phyloP scores from a whole-genome alignment of 2,329 filamentous ascomycete species.

The Fonsecaea monophora region DNA sequence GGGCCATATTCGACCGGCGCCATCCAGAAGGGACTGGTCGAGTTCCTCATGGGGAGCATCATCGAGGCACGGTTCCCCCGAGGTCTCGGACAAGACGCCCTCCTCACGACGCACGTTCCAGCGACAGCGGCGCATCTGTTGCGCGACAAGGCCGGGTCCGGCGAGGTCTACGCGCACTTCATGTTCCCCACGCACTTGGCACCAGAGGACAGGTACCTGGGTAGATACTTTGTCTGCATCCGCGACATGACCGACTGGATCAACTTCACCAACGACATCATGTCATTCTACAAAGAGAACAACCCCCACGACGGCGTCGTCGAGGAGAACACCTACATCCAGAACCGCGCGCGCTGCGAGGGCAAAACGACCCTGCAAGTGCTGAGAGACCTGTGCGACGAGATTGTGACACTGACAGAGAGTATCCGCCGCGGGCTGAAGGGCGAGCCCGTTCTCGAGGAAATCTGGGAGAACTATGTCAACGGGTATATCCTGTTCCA shows the following conservation, averaged over 20 bases:
- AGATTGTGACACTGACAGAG: not conserved
- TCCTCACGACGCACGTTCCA: not conserved
- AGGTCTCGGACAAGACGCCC: not conserved
- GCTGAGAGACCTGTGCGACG: not conserved
- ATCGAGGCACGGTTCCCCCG: not conserved
- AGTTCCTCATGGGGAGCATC: not conserved
- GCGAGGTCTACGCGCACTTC: constrained; percentile 2
- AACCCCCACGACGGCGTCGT: not conserved
- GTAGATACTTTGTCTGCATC: not conserved
- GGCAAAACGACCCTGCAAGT: not conserved
- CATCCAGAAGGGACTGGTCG: not conserved
- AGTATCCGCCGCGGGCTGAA: not conserved
- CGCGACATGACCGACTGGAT: not conserved
- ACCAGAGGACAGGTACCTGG: not conserved
- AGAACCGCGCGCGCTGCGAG: constrained; percentile 1
- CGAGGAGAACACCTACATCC: not conserved
- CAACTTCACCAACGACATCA: constrained; percentile 5
- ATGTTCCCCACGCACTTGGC: not conserved
- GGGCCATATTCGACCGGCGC: not conserved
- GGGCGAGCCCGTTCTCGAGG: not conserved
- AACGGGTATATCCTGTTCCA: not conserved
- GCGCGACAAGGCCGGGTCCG: not conserved
- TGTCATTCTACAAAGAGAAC: constrained; percentile 2
- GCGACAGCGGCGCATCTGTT: not conserved
- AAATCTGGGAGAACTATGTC: constrained; percentile 1